Conservation (phyloP, 1,139 yeast species). For the Schwanniomyces etchellsii region DNA sequence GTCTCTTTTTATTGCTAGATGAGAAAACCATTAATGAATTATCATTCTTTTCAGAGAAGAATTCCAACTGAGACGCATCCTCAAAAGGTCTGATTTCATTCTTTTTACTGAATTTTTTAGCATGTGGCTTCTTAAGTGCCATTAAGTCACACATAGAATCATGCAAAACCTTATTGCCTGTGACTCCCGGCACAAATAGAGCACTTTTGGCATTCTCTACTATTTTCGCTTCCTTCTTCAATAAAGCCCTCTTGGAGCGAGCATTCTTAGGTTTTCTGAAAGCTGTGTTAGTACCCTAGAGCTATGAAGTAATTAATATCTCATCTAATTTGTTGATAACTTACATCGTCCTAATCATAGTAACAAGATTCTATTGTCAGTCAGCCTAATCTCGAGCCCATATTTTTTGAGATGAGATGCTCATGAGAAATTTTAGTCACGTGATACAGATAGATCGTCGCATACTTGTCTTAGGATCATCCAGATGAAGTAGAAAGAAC, state of each 20-base stretch:
- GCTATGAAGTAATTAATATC: neutral
- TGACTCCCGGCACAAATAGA: constrained; percentile 84
- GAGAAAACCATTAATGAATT: constrained; percentile 79
- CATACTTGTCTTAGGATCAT: constrained; percentile 4
- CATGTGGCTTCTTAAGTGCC: constrained; percentile 88
- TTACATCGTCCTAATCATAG: constrained; percentile 71
- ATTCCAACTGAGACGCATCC: constrained; percentile 81
- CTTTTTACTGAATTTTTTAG: constrained; percentile 81
- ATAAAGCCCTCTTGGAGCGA: constrained; percentile 91
- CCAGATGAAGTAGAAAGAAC: neutral
- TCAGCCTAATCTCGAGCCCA: too few relatives aligned
- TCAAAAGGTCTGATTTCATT: constrained; percentile 92
- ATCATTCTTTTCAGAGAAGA: constrained; percentile 92
- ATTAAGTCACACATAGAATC: constrained; percentile 87
- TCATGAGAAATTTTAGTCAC: neutral
- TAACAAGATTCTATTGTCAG: neutral
- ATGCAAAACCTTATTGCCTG: constrained; percentile 73
- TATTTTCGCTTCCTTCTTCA: constrained; percentile 80
- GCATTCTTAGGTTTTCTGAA: constrained; percentile 75
- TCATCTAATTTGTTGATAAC: constrained; percentile 8
- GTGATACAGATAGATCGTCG: constrained; percentile 2
- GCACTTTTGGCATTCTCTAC: constrained; percentile 90
- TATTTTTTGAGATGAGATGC: too few relatives aligned
- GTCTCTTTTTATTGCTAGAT: constrained; percentile 84
- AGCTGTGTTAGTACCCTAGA: constrained; percentile 6